Base-by-base conservation (phyloP, 345 rosid genomes). In the Turritis glabra region DNA sequence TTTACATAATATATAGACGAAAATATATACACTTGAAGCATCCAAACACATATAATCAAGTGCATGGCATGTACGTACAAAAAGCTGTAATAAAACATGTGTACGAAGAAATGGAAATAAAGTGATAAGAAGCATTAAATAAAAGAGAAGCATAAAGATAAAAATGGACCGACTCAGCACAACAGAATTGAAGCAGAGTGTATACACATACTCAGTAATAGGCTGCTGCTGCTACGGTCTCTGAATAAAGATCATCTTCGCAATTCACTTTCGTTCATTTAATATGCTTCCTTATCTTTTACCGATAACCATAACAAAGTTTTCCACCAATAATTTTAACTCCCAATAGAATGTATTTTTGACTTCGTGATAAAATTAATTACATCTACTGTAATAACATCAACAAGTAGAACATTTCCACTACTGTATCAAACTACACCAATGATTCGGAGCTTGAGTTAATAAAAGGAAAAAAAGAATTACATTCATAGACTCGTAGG, bases 1-100 rank as follows among this genome's bases (percentile, higher is more conserved):
- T 59, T 67, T 32, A 50, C 44, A 67, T 47, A 22, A n/a, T 43
- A 53, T 8, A 11, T 15, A 30, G 33, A 62, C 54, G 23, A 33
- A 21, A 15, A 6, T 15, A 52, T 3, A 64, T 25, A 70, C 47
- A 64, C 33, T 69, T 59, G 79, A 76, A 76, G 70, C 44, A 64
- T 35, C 47, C 47, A 46, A 44, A 64, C 12, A 19, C 54, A 27
- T 5, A 21, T n/a, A 13, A 63, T 77, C 73, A 67, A 67, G 73
- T 75, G 80, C 76, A 77, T 71, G 76, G 22, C 21, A 71, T 77
- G 60, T 70, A 76, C 71, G 76, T 70, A 37, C 7, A 7, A 69
- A 53, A 76, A 55, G 60, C 75, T 69, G 76, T 46, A 7, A 23
- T 44, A 6, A 64, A 61, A 23, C 75, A 64, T 64, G 56, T 65